A percentile compares a stretch with the other conserved stretches of the same genome.
Conservation (phyloP, 2,329 filamentous ascomycete genomes). For the Calcarisporium arbuscula region DNA sequence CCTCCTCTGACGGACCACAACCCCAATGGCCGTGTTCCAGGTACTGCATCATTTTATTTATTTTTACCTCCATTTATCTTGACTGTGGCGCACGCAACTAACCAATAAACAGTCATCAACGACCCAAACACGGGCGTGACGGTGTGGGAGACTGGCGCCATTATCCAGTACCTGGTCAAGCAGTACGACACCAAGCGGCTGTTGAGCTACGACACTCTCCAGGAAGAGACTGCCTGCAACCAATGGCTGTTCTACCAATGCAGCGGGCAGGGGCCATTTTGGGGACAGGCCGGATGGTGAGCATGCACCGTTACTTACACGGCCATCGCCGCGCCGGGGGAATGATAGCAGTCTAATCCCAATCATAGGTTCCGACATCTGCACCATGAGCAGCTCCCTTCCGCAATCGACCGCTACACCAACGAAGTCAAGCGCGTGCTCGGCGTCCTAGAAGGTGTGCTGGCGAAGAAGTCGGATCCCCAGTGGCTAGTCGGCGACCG, state of each 20-base stretch:
- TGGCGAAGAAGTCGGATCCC: conserved; percentile 7
- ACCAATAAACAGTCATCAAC: conserved; percentile 12
- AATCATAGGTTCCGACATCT: conserved; percentile 8
- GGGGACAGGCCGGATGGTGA: conserved; percentile 17
- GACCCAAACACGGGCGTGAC: conserved; percentile 14
- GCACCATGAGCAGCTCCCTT: conserved; percentile 13
- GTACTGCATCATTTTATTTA: too few relatives aligned
- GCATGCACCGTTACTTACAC: too few relatives aligned
- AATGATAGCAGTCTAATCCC: neutral
- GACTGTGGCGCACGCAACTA: too few relatives aligned
- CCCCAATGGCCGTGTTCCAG: too few relatives aligned
- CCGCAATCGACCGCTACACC: conserved; percentile 18
- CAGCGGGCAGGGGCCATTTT: conserved; percentile 24
- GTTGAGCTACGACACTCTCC: conserved; percentile 7
- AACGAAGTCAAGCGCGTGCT: conserved; percentile 19
- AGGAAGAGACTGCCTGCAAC: conserved; percentile 4
- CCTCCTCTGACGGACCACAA: too few relatives aligned
- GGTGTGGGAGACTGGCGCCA: conserved; percentile 17
- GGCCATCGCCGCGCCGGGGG: too few relatives aligned
- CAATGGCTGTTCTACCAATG: conserved; percentile 20
- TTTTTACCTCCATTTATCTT: too few relatives aligned
- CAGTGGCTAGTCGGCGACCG: conserved; percentile 8
- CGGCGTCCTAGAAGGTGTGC: conserved; percentile 12
- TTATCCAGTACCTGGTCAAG: conserved; percentile 14
- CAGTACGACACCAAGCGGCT: conserved; percentile 13